phyloP scores from a whole-genome alignment of 768 basidiomycete species.

The Macrolepiota dolichaula region DNA sequence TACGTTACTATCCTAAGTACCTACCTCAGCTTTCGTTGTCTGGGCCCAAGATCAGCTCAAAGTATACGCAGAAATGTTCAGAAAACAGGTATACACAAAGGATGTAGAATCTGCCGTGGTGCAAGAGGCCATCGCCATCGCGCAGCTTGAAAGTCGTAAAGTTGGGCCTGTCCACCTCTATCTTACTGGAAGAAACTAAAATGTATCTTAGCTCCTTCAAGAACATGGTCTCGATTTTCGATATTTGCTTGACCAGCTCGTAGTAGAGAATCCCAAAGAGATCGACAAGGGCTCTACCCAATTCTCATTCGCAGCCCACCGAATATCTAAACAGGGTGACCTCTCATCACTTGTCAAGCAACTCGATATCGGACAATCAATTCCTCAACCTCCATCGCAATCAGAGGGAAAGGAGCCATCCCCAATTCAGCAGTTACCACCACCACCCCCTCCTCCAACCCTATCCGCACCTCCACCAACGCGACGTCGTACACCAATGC shows the following conservation, averaged over 20 bases:
- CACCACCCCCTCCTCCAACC: constrained; percentile 25
- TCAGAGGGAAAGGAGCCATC: constrained; percentile 11
- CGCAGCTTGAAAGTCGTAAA: constrained; percentile 79
- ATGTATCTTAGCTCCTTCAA: constrained; percentile 61
- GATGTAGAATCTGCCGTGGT: constrained; percentile 70
- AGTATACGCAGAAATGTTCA: constrained; percentile 78
- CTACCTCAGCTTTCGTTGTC: constrained; percentile 77
- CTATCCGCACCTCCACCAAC: constrained; percentile 25
- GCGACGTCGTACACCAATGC: constrained; percentile 26
- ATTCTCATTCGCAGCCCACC: constrained; percentile 29
- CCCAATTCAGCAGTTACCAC: constrained; percentile 14
- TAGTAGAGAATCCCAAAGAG: constrained; percentile 49
- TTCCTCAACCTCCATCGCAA: not conserved
- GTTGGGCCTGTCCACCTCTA: constrained; percentile 35
- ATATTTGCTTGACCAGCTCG: constrained; percentile 78
- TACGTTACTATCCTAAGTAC: not conserved
- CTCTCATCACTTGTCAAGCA: constrained; percentile 14
- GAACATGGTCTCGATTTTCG: constrained; percentile 95
- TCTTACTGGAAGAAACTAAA: not conserved
- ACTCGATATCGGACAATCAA: constrained; percentile 9
- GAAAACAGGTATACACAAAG: constrained; percentile 86
- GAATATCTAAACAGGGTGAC: constrained; percentile 25
- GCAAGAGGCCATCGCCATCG: constrained; percentile 76
- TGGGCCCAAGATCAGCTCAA: constrained; percentile 91
- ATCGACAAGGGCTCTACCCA: constrained; percentile 22